Base-by-base conservation (phyloP, 2,329 filamentous ascomycete species). In the Didymella pomorum region DNA sequence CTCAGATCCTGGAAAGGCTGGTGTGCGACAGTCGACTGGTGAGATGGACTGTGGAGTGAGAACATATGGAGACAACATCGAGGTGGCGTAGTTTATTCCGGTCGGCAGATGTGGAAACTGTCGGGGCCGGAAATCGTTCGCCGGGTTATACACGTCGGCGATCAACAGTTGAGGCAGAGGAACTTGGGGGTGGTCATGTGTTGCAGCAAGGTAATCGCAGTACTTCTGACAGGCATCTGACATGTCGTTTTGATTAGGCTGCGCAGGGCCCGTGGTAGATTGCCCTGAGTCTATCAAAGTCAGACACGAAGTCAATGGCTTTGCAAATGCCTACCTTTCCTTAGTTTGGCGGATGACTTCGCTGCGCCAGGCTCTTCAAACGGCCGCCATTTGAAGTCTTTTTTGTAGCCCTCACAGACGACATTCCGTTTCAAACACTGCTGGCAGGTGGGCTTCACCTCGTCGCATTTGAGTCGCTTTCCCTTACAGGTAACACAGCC, bases 401-500 rank as follows among this genome's bases (percentile, higher is more conserved):
- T 91, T 74, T 87, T 89, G 77, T 91, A 91, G 33, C 89, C 89
- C 58, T 88, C 88, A 71, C 89, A 91, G 3, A 79, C 73, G 21
- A 91, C 87, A 62, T 84, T 86, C 52, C 88, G 82, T 66, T 85
- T 85, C 44, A 85, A 80, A 71, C 88, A 90, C 78, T 90, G 87
- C 58, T 85, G 80, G 68, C 88, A 90, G 21, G 81, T 83, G 0
- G 88, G 89, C 65, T 91, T 90, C 44, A 84, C 86, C 78, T 91
- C 89, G 73, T 90, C 89, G 77, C 89, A 91, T 77, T 91, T 91
- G 52, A 91, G 78, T 58, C 89, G 82, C 77, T 91, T 91, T 61
- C 85, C 82, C 77, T 91, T 91, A 80, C 89, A 91, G 53, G 89
- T 91, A 66, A 87, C 83, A 76, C 89, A 91, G 64, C 89, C 89